Evolutionary conservation across 2,329 filamentous ascomycete species (phyloP).

Genomic region (Pseudocercospora fijiensis): DNA sequence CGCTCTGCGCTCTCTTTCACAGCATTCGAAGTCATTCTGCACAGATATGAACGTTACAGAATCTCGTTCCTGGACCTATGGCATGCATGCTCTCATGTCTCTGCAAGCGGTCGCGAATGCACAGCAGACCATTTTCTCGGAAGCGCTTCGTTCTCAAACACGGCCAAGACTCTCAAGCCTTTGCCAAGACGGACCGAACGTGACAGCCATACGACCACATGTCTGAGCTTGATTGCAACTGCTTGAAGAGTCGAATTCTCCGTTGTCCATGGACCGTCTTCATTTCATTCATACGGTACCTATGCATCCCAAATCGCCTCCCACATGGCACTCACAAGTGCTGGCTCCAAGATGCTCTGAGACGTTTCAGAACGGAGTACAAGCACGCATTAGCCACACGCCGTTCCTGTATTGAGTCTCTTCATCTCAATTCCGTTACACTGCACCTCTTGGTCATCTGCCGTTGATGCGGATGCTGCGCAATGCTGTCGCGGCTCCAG

Average conservation of each 20-base stretch:
- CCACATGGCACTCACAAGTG: background rate
- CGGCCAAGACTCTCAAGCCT: background rate
- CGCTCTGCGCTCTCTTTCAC: no score
- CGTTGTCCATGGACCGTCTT: background rate
- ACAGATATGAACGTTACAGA: no score
- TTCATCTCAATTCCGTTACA: constrained; percentile 8
- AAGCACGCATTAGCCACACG: background rate
- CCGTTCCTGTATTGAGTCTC: background rate
- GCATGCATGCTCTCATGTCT: background rate
- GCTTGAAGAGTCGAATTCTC: background rate
- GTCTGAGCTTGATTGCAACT: background rate
- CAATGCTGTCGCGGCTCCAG: background rate
- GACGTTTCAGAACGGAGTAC: constrained; percentile 1
- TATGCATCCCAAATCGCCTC: background rate
- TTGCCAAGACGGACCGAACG: constrained; percentile 2
- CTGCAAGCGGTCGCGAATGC: background rate
- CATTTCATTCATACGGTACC: background rate
- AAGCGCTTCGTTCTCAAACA: background rate
- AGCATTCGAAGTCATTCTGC: no score
- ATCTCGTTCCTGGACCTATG: background rate
- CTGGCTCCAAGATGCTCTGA: background rate
- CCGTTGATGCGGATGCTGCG: background rate
- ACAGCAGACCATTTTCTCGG: background rate
- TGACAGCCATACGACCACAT: background rate
- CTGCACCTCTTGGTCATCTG: background rate